A percentile compares a stretch with the other conserved stretches of the same genome.
Conservation (phyloP, 169 alveolate species). For the Nephromyces sp. region DNA sequence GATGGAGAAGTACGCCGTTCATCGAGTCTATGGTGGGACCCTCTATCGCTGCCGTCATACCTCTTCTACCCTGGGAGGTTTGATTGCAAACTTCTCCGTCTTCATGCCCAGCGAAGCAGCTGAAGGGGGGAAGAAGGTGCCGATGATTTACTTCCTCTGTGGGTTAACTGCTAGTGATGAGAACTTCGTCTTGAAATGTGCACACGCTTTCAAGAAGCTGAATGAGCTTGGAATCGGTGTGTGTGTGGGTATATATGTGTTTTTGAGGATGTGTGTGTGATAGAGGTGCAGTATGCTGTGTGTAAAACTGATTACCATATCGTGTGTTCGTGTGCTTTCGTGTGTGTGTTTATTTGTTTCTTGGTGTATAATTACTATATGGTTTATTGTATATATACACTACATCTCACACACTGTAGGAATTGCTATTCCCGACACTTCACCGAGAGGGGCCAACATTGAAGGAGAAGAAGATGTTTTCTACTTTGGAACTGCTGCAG, state of each 20-base stretch:
- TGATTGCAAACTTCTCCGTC: conserved; percentile 14
- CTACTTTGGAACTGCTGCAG: conserved; percentile 54
- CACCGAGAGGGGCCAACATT: conserved; percentile 44
- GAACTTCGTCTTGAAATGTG: conserved; percentile 46
- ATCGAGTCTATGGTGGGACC: neutral
- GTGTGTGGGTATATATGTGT: neutral
- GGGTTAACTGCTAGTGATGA: conserved; percentile 70
- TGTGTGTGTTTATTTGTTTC: no score
- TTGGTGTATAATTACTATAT: no score
- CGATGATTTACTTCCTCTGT: conserved; percentile 48
- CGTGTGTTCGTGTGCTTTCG: no score
- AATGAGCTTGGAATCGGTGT: neutral
- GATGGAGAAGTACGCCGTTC: no score
- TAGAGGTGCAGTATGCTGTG: neutral
- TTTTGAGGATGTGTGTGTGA: neutral
- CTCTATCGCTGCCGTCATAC: conserved; percentile 11
- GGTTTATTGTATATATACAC: neutral
- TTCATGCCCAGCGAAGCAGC: conserved; percentile 8
- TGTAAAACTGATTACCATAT: neutral
- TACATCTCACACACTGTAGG: conserved; percentile 47
- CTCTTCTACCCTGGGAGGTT: conserved; percentile 8
- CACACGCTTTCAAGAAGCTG: conserved; percentile 2
- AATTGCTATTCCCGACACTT: conserved; percentile 60
- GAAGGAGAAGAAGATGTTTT: conserved; percentile 50
- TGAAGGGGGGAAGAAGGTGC: conserved; percentile 11